These are phyloP conservation scores for Crucibulum parvulum DNA, from an alignment of 1,284 basidiomycete species.

Conservation along the genomic window DNA sequence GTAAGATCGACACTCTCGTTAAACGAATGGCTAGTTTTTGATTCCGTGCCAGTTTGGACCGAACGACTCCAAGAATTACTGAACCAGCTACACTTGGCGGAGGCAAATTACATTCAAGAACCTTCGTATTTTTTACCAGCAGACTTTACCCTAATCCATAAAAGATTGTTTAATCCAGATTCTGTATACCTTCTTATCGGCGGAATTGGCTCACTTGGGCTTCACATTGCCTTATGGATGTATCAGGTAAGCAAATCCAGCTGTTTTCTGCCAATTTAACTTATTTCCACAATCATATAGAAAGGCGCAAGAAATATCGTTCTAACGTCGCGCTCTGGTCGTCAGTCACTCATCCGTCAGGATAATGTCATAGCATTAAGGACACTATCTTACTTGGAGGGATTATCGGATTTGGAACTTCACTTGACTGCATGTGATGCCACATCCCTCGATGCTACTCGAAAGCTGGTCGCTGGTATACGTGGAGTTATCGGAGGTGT, in stretches of 20 bases:
- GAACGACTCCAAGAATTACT: no score
- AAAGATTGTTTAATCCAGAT: slow-evolving; percentile 5
- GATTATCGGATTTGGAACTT: slow-evolving; percentile 31
- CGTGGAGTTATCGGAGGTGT: no score
- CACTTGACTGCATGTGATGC: slow-evolving; percentile 35
- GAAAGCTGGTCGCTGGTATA: no score
- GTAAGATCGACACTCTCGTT: no score
- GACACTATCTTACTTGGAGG: slow-evolving; percentile 36
- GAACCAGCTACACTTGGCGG: no score
- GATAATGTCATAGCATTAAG: slow-evolving; percentile 20
- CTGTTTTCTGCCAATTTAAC: not conserved
- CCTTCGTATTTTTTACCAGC: no score
- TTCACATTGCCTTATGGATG: slow-evolving; percentile 43
- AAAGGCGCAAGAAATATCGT: slow-evolving; percentile 43
- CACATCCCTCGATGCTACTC: no score
- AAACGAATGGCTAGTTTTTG: no score
- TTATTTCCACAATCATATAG: slow-evolving; percentile 22
- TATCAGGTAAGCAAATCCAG: slow-evolving; percentile 44
- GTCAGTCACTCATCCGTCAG: slow-evolving; percentile 17
- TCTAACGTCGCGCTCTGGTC: slow-evolving; percentile 45
- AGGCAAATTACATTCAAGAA: no score
- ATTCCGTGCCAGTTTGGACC: no score
- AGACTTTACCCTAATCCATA: no score
- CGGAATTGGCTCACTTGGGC: slow-evolving; percentile 40
- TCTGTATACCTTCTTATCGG: slow-evolving; percentile 31